Evolutionary conservation across 768 basidiomycete genomes (phyloP).

Genomic region (Russula griseocarnosa): DNA sequence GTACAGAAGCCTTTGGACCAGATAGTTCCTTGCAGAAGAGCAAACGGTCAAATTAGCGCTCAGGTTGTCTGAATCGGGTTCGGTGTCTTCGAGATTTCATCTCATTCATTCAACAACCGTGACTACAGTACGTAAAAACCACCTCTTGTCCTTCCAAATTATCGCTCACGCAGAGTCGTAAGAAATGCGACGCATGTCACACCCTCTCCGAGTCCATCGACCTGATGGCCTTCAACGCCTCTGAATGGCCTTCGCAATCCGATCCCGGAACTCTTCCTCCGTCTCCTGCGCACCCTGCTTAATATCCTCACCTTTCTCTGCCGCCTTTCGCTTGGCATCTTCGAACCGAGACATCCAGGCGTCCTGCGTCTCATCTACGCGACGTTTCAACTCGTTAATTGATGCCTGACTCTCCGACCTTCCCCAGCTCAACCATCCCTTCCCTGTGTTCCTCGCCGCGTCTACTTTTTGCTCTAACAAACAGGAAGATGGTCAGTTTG

Average conservation of each 20-base stretch:
- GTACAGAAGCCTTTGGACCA: background rate
- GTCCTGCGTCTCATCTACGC: slow-evolving; percentile 21
- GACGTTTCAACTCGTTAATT: slow-evolving; percentile 21
- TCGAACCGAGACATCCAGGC: slow-evolving; percentile 21
- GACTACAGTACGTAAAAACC: slow-evolving; percentile 5
- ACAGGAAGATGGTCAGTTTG: background rate
- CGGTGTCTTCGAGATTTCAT: background rate
- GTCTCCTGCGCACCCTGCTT: slow-evolving; percentile 21
- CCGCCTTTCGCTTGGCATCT: slow-evolving; percentile 21
- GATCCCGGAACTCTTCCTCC: slow-evolving; percentile 22
- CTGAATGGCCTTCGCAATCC: slow-evolving; percentile 23
- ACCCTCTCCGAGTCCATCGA: too few species aligned
- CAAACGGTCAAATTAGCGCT: slow-evolving; percentile 2
- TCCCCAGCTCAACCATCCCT: slow-evolving; percentile 22
- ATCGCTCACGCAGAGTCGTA: background rate
- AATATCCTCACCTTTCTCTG: slow-evolving; percentile 23
- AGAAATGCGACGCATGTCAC: background rate
- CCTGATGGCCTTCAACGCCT: slow-evolving; percentile 3
- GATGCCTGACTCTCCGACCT: slow-evolving; percentile 12
- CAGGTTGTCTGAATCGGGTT: background rate
- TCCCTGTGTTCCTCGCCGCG: slow-evolving; percentile 19
- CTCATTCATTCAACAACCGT: background rate
- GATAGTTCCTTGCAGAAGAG: background rate
- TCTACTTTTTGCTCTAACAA: slow-evolving; percentile 14
- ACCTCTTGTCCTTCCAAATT: background rate